Evolutionary conservation across 2,329 filamentous ascomycete genomes (phyloP), one percentile per base, ranked within the genome.

Genomic region (Acrocalymma vagum): DNA sequence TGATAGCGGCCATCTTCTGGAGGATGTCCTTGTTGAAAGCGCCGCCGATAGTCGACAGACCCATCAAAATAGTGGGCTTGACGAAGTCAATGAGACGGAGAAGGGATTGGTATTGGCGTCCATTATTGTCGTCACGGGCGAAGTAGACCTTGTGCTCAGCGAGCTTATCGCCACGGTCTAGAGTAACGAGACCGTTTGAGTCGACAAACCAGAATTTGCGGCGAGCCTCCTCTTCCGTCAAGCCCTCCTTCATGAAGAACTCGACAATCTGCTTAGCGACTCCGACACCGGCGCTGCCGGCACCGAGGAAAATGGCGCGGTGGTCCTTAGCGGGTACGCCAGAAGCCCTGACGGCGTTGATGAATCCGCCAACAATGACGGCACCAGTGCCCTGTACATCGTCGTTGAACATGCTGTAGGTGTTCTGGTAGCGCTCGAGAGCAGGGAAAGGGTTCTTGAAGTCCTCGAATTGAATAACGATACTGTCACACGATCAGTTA

Each of bases 381-480:
- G 93, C 91, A 59, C 94, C 94, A 58, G 94, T 97, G 55, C 93
- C 93, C 78, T 97, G 93, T 66, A 99, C 94, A 68, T 99, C 93
- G 66, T 97, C 94, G 72, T 97, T 97, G 83, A 99, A 99, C 80
- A 90, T 95, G 72, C 89, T 92, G 79, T 96, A 93, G 53, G 80
- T 82, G 68, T 92, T 80, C 58, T 90, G 87, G 76, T 97, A 97
- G 46, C 90, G 84, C 68, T 94, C 88, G 26, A 97, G 82, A 63
- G 95, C 93, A 50, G 88, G 87, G 82, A 97, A 99, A 30, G 94
- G 93, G 63, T 93, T 95, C 78, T 97, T 95, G 73, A 96, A 97
- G 67, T 97, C 94, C 48, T 97, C 93, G 61, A 96, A 97, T 70
- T 97, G 94, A 50, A 97, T 89, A 53, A 87, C 83, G 56, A 87